phyloP scores from a whole-genome alignment of 2,329 filamentous ascomycete genomes.

The Apiospora koreana region DNA sequence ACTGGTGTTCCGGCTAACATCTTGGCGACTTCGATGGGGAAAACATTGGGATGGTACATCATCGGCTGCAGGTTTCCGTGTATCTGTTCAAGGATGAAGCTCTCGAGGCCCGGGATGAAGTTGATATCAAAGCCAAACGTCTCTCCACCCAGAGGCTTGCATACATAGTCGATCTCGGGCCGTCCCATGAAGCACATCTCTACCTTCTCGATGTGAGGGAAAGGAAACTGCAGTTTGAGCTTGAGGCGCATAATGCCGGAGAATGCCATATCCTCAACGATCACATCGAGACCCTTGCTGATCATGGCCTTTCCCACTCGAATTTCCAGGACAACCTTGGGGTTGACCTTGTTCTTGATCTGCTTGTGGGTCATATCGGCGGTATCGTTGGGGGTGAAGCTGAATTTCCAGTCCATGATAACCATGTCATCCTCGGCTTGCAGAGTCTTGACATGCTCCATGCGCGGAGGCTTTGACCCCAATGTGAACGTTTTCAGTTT shows the following conservation, averaged over 20 bases:
- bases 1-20: constrained; percentile 93
- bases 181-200: constrained; percentile 93
- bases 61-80: constrained; percentile 92
- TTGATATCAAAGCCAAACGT: constrained; percentile 98
- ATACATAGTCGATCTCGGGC: constrained; percentile 92
- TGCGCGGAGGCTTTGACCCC: constrained; percentile 89
- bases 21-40: constrained; percentile 97
- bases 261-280: constrained; percentile 97
- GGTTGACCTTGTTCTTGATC: constrained; percentile 93
- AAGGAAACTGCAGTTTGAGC: constrained; percentile 94
- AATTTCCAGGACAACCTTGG: constrained; percentile 93
- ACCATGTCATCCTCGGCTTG: constrained; percentile 94
- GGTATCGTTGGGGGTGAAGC: constrained; percentile 94
- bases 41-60: constrained; percentile 98
- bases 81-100: constrained; percentile 93
- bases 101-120: constrained; percentile 92
- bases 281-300: constrained; percentile 94
- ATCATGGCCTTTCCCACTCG: constrained; percentile 94
- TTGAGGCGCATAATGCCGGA: constrained; percentile 95
- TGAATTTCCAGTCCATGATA: constrained; percentile 99
- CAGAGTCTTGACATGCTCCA: constrained; percentile 97
- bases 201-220: constrained; percentile 91
- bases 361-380: constrained; percentile 89
- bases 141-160: constrained; percentile 95
- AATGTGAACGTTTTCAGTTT: constrained; percentile 92